Evolutionary conservation across 148 eudicot species (phyloP).

Genomic region (Fallopia convolvulus): DNA sequence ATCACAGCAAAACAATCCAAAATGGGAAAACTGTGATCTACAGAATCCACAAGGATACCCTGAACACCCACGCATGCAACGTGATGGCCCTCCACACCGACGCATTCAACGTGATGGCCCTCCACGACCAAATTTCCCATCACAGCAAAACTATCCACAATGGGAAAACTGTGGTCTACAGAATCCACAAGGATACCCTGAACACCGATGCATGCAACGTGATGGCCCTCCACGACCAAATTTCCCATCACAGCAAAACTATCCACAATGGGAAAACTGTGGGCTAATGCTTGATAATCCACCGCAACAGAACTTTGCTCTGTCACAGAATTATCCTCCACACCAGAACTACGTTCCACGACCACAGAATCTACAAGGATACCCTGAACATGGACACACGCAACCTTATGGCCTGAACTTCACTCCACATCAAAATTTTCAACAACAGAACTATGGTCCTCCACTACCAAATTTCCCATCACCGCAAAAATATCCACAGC

Average conservation of each 20-base stretch:
- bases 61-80: no score
- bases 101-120: conserved; percentile 31
- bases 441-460: conserved; percentile 16
- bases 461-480: conserved; percentile 14
- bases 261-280: conserved; percentile 11
- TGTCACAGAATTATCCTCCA: conserved; percentile 2
- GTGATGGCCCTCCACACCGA: conserved; percentile 10
- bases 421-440: conserved; percentile 19
- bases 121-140: conserved; percentile 18
- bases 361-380: conserved; percentile 30
- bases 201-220: no score
- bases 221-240: conserved; percentile 13
- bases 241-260: conserved; percentile 15
- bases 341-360: neutral
- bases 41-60: no score
- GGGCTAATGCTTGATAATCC: conserved; percentile 13
- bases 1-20: no score
- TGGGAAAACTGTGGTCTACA: no score
- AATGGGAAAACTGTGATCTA: no score
- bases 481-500: conserved; percentile 17
- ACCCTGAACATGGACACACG: conserved; percentile 29
- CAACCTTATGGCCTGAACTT: conserved; percentile 35
- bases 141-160: conserved; percentile 10
- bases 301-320: conserved; percentile 12
- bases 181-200: no score